A percentile compares a stretch with the other conserved stretches of the same genome.
Conservation (phyloP, 768 basidiomycete genomes). For the Termitomyces sp. region DNA sequence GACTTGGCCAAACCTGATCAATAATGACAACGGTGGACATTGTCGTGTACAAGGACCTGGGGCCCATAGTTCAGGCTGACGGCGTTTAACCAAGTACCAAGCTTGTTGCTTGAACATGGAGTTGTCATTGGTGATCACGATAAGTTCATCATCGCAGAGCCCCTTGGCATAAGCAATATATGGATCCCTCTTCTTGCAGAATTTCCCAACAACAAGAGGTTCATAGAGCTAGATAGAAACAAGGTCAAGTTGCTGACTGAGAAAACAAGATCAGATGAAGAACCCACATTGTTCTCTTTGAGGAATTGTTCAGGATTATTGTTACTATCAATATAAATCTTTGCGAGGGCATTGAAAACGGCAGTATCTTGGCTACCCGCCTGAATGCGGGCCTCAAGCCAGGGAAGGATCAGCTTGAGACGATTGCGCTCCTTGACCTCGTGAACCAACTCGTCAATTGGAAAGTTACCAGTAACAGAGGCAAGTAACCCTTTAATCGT, state of each 20-base stretch:
- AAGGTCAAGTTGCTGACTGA: not conserved
- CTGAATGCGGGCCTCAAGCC: slow-evolving; percentile 92
- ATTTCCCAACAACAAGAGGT: slow-evolving; percentile 95
- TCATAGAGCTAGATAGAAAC: slow-evolving; percentile 76
- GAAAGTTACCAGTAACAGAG: slow-evolving; percentile 95
- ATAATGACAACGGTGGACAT: slow-evolving; percentile 93
- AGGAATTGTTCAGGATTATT: slow-evolving; percentile 97
- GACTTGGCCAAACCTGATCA: slow-evolving; percentile 62
- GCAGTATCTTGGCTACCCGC: slow-evolving; percentile 92
- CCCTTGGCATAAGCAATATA: slow-evolving; percentile 99
- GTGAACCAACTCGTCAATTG: slow-evolving; percentile 94
- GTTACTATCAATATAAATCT: slow-evolving; percentile 98
- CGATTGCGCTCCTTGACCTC: slow-evolving; percentile 97
- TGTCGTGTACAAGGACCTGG: slow-evolving; percentile 87
- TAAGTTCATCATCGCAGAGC: slow-evolving; percentile 97
- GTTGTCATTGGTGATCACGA: slow-evolving; percentile 96
- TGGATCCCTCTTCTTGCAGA: slow-evolving; percentile 98
- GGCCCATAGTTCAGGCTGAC: slow-evolving; percentile 95
- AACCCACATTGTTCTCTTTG: slow-evolving; percentile 94
- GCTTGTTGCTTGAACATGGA: slow-evolving; percentile 99
- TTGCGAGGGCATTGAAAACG: slow-evolving; percentile 95
- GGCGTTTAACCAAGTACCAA: slow-evolving; percentile 94
- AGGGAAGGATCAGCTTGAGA: slow-evolving; percentile 94
- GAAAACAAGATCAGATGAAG: not conserved
- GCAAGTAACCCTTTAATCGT: slow-evolving; percentile 53